These are phyloP conservation scores for Acanthamoeba culbertsoni DNA, from an alignment of 208 protist genomes.

Conservation along the genomic window DNA sequence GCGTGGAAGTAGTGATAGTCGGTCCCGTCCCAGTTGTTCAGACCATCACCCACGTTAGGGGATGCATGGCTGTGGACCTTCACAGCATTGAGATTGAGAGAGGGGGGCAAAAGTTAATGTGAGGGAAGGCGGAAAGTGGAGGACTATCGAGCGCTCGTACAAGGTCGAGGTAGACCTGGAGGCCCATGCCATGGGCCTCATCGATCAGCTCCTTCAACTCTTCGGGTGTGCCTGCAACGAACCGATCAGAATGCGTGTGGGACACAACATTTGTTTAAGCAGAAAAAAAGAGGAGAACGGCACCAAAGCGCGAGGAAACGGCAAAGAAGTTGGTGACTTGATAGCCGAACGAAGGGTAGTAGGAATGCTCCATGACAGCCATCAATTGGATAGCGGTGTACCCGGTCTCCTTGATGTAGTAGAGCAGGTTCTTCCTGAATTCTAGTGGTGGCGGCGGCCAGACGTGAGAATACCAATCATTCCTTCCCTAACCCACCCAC, in stretches of 20 bases:
- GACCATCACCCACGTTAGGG: constrained; percentile 88
- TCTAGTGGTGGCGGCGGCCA: no score
- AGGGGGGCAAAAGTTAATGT: not conserved
- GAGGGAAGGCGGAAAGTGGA: not conserved
- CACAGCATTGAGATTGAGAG: not conserved
- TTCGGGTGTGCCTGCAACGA: constrained; percentile 79
- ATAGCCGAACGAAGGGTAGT: constrained; percentile 93
- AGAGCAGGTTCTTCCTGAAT: constrained; percentile 84
- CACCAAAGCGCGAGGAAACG: constrained; percentile 77
- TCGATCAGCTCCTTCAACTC: constrained; percentile 89
- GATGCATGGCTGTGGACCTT: constrained; percentile 80
- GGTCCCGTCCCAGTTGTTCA: constrained; percentile 88
- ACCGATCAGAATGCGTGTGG: not conserved
- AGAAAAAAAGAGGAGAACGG: not conserved
- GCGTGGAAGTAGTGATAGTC: constrained; percentile 82
- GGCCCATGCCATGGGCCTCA: constrained; percentile 77
- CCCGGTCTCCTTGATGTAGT: constrained; percentile 80
- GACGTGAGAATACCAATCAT: no score
- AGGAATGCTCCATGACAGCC: constrained; percentile 92
- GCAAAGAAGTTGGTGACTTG: constrained; percentile 93
- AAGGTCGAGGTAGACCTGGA: constrained; percentile 89
- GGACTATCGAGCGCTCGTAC: constrained; percentile 80
- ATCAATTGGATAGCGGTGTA: constrained; percentile 92
- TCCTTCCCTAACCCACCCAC: not conserved
- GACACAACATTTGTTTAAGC: not conserved